Base-by-base conservation (phyloP, 352 stramenopile genomes). In the Phytophthora uliginosa region DNA sequence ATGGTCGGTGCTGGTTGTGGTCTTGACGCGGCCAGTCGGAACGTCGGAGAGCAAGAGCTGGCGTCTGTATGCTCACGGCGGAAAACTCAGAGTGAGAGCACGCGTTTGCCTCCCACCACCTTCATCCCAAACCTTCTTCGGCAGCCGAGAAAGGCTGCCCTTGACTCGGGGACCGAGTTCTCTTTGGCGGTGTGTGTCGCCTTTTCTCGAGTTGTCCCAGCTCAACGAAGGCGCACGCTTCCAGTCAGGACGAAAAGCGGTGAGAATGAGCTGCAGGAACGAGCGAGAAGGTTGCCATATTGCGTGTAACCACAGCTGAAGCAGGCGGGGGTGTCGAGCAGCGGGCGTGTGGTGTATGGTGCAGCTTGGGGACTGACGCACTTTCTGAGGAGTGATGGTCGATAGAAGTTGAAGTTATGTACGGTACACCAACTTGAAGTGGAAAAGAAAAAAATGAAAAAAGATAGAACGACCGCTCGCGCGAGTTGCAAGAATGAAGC, bases 311-410 rank as follows among this genome's bases (percentile, higher is more conserved):
- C 24, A 40, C 57, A 17, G 34, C 42, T 28, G 24, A n/a, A 57
- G 17, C 57, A 53, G 55, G 12, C 15, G 38, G 17, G 22, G 38
- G 36, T 51, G 66, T 34, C 57, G 51, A 42, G 13, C 10, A 63
- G 54, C 42, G 53, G 9, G 42, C 13, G 38, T 52, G 13, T 18
- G 15, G 38, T 47, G 13, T n/a, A 8, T 47, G 36, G 15, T 40
- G 54, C 34, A 42, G 34, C 8, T 48, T n/a, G n/a, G 15, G 15
- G 18, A 47, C 48, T 51, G 24, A 47, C 40, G 67, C 66, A 54
- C 64, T 77, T 80, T 80, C 53, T 65, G 4, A 62, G 48, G 74
- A 81, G 61, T 81, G 74, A 81, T 81, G 55, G 59, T 81, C 59
- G 6, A 13, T 12, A 7, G 22, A 73, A 59, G 62, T 79, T 77